Percentiles rank a stretch among this genome's conserved stretches.
Evolutionary conservation across 106 monocot genomes (phyloP).

Genomic region (Dactylorhiza incarnata): DNA sequence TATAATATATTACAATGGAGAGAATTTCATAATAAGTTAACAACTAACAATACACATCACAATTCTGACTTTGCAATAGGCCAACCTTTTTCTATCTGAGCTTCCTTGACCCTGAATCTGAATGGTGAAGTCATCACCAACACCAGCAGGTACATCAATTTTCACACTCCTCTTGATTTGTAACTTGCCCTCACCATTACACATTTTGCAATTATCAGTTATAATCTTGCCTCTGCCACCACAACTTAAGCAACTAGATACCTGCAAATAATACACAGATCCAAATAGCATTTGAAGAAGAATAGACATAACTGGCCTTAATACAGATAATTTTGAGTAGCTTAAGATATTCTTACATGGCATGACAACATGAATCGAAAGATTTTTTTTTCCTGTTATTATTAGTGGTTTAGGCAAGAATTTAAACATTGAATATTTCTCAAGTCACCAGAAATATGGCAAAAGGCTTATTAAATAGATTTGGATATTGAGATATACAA

Average conservation of each 20-base stretch:
- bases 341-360: neutral
- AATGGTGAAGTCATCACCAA: slow-evolving; percentile 63
- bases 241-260: slow-evolving; percentile 78
- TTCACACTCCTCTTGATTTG: slow-evolving; percentile 32
- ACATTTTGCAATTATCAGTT: slow-evolving; percentile 62
- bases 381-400: no score
- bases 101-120: slow-evolving; percentile 81
- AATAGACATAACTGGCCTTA: neutral
- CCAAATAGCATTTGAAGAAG: neutral
- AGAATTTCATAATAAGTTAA: neutral
- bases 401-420: no score
- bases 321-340: neutral
- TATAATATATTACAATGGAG: neutral
- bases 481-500: no score
- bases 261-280: slow-evolving; percentile 36
- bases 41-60: neutral
- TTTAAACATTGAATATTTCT: no score
- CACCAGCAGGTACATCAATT: slow-evolving; percentile 80
- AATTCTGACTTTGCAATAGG: neutral
- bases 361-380: no score
- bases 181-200: slow-evolving; percentile 64
- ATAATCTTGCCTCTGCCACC: slow-evolving; percentile 68
- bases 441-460: no score
- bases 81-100: slow-evolving; percentile 55
- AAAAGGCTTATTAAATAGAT: no score